Base-by-base conservation (phyloP, 345 rosid species). In the Rubroshorea leprosula region DNA sequence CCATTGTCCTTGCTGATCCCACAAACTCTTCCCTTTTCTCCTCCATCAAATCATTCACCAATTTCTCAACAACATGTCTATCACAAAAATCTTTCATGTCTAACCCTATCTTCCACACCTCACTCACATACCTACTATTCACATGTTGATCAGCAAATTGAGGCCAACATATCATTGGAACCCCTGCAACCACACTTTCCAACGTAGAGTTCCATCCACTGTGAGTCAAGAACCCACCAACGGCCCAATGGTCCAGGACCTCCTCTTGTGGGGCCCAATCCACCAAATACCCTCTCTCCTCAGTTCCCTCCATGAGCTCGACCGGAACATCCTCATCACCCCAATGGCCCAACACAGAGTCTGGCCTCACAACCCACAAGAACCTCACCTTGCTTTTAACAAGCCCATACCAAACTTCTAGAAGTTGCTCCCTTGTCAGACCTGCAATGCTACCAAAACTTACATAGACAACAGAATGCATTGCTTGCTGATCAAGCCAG, bases 161-260 rank as follows among this genome's bases (percentile, higher is more conserved):
- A 15, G 96, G 91, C 83, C 84, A 85, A 20, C 94, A 80, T 24
- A 85, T 68, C 96, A 87, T 85, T 0, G 94, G 96, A 52, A 83
- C 84, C 0, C 91, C 85, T 0, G 74, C 77, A 0, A 63, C 71
- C 0, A 82, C 52, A 61, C 89, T 80, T 67, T 90, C 97, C 64
- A 87, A 11, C 0, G 87, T 87, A 0, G 94, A 90, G 74, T 90
- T 90, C 94, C 96, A 82, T 10, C 94, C 89, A 44, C 77, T 72
- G 25, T 85, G 94, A 0, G 94, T 85, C 43, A 83, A 58, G 48
- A 90, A 85, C 20, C 83, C 88, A 7, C 83, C 87, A 0, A 78
- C 25, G 0, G 98, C 78, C 5, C 22, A 29, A 66, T 87, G 96
- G 5, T 71, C 69, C 61, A 79, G 53, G 16, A 75, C 79, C 8